Evolutionary conservation across 2,329 filamentous ascomycete genomes (phyloP).

Genomic region (Balansia obtecta): DNA sequence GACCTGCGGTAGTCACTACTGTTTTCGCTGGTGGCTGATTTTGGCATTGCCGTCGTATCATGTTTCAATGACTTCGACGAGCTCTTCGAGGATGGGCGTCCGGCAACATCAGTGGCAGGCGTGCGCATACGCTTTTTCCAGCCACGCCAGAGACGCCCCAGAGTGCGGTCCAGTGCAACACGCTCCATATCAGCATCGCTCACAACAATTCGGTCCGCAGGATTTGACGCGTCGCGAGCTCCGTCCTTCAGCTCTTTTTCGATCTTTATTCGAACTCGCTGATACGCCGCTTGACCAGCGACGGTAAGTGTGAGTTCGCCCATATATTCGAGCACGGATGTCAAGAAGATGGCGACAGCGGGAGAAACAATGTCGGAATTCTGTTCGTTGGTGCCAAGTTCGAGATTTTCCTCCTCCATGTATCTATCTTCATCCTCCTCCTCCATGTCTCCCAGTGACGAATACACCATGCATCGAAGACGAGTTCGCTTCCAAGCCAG

Average conservation of each 20-base stretch:
- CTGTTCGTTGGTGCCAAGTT: constrained; percentile 42
- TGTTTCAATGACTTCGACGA: constrained; percentile 21
- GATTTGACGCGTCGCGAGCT: constrained; percentile 30
- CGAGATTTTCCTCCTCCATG: constrained; percentile 67
- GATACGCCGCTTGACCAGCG: constrained; percentile 71
- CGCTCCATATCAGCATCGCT: constrained; percentile 90
- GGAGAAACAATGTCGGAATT: constrained; percentile 66
- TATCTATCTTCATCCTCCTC: constrained; percentile 92
- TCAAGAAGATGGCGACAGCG: constrained; percentile 88
- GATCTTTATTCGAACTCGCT: constrained; percentile 46
- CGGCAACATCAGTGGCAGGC: constrained; percentile 33
- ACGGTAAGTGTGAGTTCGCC: constrained; percentile 85
- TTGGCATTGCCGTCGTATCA: constrained; percentile 18
- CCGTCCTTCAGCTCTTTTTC: constrained; percentile 47
- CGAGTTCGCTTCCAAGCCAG: constrained; percentile 88
- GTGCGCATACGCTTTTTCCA: constrained; percentile 80
- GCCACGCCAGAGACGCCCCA: constrained; percentile 83
- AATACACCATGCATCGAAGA: constrained; percentile 95
- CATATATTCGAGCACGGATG: constrained; percentile 86
- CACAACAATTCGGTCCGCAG: constrained; percentile 60
- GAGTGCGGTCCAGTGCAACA: constrained; percentile 74
- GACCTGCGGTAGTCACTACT: constrained; percentile 5
- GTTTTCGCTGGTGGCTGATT: constrained; percentile 6
- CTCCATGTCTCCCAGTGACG: constrained; percentile 88
- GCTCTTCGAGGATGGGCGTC: constrained; percentile 37